Evolutionary conservation across 495 filamentous ascomycete species (phyloP), one percentile per base, ranked within the genome.

Genomic region (Amniculicola lignicola): DNA sequence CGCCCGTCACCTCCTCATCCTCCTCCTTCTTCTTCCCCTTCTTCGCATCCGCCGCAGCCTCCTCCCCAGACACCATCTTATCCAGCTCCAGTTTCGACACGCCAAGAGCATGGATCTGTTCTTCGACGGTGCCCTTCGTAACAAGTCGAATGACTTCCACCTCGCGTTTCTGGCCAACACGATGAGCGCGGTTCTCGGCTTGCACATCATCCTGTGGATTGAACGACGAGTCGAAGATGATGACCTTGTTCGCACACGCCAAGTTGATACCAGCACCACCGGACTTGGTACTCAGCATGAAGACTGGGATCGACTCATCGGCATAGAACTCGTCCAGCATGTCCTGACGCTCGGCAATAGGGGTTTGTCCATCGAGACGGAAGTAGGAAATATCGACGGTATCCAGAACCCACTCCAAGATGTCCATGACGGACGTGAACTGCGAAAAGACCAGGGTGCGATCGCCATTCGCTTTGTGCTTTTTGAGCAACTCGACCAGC

Each of bases 191-290:
- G 66, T 98, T 96, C 72, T 96, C 91, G 0, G 93, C 93, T 69
- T 98, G 93, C 0, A 93, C 79, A 65, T 98, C 93, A 51, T 96
- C 90, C 68, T 98, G 93, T 0, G 93, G 93, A 62, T 98, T 98
- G 71, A 97, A 96, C 24, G 81, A 85, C 45, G 86, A 88, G 70
- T 98, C 93, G 66, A 97, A 96, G 64, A 98, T 92, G 68, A 98
- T 81, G 55, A 98, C 91, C 75, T 95, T 96, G 73, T 97, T 97
- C 2, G 93, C 94, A 36, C 84, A 88, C 11, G 89, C 89, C 27
- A 98, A 69, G 70, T 98, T 98, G 72, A 98, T 95, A 14, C 93
- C 93, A 2, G 91, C 89, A 29, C 93, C 93, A 16, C 93, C 93
- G 7, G 93, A 90, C 54, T 88, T 92, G 5, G 93, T 98, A 0